phyloP scores from a whole-genome alignment of 108 stramenopile species.

The Epithemia pelagica region DNA sequence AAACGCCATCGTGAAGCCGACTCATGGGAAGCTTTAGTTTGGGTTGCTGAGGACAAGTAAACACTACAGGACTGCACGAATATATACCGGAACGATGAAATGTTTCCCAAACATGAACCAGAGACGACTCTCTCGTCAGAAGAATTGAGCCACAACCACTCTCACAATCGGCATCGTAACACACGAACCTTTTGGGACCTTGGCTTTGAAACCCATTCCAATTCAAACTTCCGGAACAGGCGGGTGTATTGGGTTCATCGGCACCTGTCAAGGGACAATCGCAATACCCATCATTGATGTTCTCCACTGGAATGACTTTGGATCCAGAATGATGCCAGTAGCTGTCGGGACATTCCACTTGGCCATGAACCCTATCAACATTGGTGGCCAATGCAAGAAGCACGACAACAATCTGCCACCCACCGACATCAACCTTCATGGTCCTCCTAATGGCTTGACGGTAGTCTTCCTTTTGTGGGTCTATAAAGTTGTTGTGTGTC shows the following conservation, averaged over 20 bases:
- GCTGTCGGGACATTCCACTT: background rate
- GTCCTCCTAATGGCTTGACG: too few species aligned
- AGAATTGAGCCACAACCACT: too few species aligned
- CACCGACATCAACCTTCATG: too few species aligned
- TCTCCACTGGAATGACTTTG: slow-evolving; percentile 25
- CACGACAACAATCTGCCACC: background rate
- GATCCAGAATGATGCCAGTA: background rate
- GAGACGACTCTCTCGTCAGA: too few species aligned
- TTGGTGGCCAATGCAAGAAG: background rate
- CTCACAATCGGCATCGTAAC: too few species aligned
- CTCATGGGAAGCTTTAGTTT: slow-evolving; percentile 40
- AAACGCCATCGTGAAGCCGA: slow-evolving; percentile 68
- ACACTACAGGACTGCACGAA: background rate
- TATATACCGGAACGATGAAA: too few species aligned
- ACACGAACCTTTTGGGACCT: too few species aligned
- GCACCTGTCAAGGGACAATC: slow-evolving; percentile 63
- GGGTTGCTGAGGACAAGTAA: slow-evolving; percentile 60
- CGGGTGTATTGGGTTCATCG: slow-evolving; percentile 63
- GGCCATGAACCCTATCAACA: too few species aligned
- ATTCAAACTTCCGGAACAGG: slow-evolving; percentile 53
- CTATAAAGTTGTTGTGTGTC: too few species aligned
- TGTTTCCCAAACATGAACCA: too few species aligned
- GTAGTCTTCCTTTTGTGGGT: too few species aligned
- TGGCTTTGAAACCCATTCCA: slow-evolving; percentile 27
- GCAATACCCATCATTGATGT: slow-evolving; percentile 74